These are phyloP conservation scores for Phytophthora sp. DNA, from an alignment of 352 stramenopile genomes.

Conservation along the genomic window DNA sequence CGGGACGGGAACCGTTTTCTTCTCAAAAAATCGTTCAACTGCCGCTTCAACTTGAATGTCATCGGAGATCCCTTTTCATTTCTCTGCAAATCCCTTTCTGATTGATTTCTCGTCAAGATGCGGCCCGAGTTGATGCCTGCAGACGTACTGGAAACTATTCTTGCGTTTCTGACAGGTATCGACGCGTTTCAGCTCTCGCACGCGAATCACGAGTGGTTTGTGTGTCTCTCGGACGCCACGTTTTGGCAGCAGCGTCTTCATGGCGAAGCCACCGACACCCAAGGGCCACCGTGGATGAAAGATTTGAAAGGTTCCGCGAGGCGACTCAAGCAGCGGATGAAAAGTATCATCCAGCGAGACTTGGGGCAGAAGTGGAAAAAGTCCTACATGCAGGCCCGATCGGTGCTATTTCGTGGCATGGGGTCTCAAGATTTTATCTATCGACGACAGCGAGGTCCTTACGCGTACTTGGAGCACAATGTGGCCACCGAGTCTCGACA, in stretches of 20 bases:
- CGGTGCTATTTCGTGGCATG: slow-evolving; percentile 13
- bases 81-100: not conserved
- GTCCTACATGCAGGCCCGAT: slow-evolving; percentile 14
- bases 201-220: slow-evolving; percentile 6
- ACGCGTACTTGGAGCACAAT: slow-evolving; percentile 22
- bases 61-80: too few species aligned
- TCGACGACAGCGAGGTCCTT: slow-evolving; percentile 4
- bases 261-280: not conserved
- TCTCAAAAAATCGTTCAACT: not conserved
- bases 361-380: slow-evolving; percentile 13
- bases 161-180: slow-evolving; percentile 12
- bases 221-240: not conserved
- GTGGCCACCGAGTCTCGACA: slow-evolving; percentile 12
- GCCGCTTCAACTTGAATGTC: not conserved
- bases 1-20: not conserved
- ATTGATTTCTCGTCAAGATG: slow-evolving; percentile 15
- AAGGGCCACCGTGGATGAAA: slow-evolving; percentile 16
- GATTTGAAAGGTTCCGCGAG: not conserved
- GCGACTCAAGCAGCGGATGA: slow-evolving; percentile 7
- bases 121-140: slow-evolving; percentile 7
- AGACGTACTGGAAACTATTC: slow-evolving; percentile 8
- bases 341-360: slow-evolving; percentile 8
- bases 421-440: slow-evolving; percentile 4
- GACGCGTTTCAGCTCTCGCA: slow-evolving; percentile 25
- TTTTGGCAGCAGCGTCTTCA: slow-evolving; percentile 15